phyloP scores from a whole-genome alignment of 106 monocot species.

The Alisma plantagoaquatica region DNA sequence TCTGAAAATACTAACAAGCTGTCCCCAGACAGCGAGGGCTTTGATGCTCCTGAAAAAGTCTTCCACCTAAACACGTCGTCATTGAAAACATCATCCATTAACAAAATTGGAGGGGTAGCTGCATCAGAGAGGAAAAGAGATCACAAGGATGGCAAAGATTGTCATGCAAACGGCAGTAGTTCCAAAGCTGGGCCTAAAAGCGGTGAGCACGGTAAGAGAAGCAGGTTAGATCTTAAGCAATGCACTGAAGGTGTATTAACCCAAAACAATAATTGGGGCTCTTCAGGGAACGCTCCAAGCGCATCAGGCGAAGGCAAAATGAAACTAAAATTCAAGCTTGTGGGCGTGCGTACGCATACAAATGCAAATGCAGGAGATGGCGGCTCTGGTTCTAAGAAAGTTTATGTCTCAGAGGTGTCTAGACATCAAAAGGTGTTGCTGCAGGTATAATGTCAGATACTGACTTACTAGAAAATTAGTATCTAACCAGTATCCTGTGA shows the following conservation, averaged over 20 bases:
- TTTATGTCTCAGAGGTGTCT: slow-evolving; percentile 28
- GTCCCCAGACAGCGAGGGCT: slow-evolving; percentile 30
- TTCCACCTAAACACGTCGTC: slow-evolving; percentile 27
- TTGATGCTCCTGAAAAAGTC: slow-evolving; percentile 36
- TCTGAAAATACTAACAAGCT: slow-evolving; percentile 41
- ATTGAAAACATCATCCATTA: slow-evolving; percentile 18
- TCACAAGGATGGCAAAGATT: slow-evolving; percentile 26
- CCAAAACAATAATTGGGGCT: slow-evolving; percentile 4
- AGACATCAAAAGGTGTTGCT: slow-evolving; percentile 26
- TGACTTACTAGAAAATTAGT: too few relatives aligned
- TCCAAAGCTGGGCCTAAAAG: slow-evolving; percentile 10
- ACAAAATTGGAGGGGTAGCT: slow-evolving; percentile 25
- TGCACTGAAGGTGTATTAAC: slow-evolving; percentile 5
- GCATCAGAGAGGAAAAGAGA: slow-evolving; percentile 21
- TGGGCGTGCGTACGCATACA: slow-evolving; percentile 57
- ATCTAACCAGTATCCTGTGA: background rate
- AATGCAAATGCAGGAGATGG: slow-evolving; percentile 31
- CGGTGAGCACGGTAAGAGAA: slow-evolving; percentile 12
- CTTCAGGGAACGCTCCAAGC: slow-evolving; percentile 1
- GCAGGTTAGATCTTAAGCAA: slow-evolving; percentile 17
- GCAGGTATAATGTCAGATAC: too few relatives aligned
- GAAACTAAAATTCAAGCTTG: slow-evolving; percentile 61
- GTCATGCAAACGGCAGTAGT: slow-evolving; percentile 24
- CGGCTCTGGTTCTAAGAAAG: slow-evolving; percentile 19
- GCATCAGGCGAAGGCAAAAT: slow-evolving; percentile 28